Conservation (phyloP, 108 stramenopile species). For the Chaetoceros muelleri region DNA sequence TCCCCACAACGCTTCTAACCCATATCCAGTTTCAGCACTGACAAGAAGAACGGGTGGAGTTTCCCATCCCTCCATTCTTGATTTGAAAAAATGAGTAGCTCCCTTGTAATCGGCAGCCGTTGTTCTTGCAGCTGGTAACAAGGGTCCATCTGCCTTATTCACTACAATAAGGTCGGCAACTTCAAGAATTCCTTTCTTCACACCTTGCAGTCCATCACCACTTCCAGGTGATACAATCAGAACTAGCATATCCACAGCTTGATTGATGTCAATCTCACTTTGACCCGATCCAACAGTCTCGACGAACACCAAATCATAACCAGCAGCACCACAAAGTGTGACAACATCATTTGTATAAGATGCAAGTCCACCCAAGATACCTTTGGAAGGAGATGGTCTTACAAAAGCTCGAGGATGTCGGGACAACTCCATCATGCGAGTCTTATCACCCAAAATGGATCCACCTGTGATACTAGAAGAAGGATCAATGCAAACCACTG, state of each 20-base stretch:
- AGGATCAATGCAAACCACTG: slow-evolving; percentile 90
- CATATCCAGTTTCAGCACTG: slow-evolving; percentile 45
- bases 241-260: slow-evolving; percentile 84
- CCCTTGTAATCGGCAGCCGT: slow-evolving; percentile 68
- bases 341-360: slow-evolving; percentile 92
- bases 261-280: slow-evolving; percentile 83
- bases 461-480: slow-evolving; percentile 83
- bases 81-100: slow-evolving; percentile 38
- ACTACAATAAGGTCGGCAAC: slow-evolving; percentile 90
- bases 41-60: slow-evolving; percentile 49
- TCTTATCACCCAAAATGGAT: slow-evolving; percentile 97
- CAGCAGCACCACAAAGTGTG: slow-evolving; percentile 80
- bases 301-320: slow-evolving; percentile 84
- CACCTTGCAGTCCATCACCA: slow-evolving; percentile 85
- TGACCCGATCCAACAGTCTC: slow-evolving; percentile 98
- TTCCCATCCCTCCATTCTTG: slow-evolving; percentile 7
- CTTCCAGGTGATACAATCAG: slow-evolving; percentile 89
- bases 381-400: slow-evolving; percentile 83
- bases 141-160: slow-evolving; percentile 93
- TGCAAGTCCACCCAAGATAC: slow-evolving; percentile 87
- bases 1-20: slow-evolving; percentile 49
- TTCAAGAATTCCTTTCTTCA: slow-evolving; percentile 97
- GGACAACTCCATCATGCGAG: slow-evolving; percentile 89
- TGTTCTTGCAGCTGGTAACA: slow-evolving; percentile 38
- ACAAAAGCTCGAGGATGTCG: slow-evolving; percentile 76